Evolutionary conservation across 2,329 filamentous ascomycete species (phyloP).

Genomic region (Fusarium penzigii): DNA sequence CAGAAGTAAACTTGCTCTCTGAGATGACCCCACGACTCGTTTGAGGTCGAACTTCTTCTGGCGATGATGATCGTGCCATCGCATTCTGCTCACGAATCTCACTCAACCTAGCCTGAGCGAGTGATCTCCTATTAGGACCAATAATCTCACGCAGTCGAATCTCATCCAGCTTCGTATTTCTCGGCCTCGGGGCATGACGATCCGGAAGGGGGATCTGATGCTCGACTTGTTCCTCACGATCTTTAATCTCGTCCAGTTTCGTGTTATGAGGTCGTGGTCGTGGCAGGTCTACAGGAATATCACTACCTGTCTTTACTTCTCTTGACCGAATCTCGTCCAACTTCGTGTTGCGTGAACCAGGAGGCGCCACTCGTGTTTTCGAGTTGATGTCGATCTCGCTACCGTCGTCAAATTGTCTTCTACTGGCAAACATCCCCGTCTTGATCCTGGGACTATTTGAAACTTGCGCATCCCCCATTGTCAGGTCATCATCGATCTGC

Average conservation of each 20-base stretch:
- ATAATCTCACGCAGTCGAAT: constrained; percentile 47
- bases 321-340: constrained; percentile 47
- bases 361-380: constrained; percentile 28
- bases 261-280: constrained; percentile 28
- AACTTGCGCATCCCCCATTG: constrained; percentile 54
- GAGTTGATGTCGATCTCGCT: constrained; percentile 33
- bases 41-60: constrained; percentile 38
- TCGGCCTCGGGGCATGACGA: constrained; percentile 30
- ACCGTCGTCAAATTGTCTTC: constrained; percentile 34
- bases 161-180: constrained; percentile 52
- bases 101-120: constrained; percentile 52
- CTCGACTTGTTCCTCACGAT: constrained; percentile 35
- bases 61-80: constrained; percentile 44
- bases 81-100: constrained; percentile 55
- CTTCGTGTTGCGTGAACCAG: constrained; percentile 41
- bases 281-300: constrained; percentile 21
- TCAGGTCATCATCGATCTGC: constrained; percentile 60
- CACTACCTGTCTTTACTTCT: constrained; percentile 39
- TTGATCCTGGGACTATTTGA: constrained; percentile 58
- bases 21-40: constrained; percentile 21
- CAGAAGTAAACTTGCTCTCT: constrained; percentile 10
- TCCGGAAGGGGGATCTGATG: constrained; percentile 34
- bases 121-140: constrained; percentile 46
- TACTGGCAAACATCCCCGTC: constrained; percentile 39
- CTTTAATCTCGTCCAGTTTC: constrained; percentile 40